Conservation (phyloP, 257 asterid species). For the Craterostigma plantagineum region DNA sequence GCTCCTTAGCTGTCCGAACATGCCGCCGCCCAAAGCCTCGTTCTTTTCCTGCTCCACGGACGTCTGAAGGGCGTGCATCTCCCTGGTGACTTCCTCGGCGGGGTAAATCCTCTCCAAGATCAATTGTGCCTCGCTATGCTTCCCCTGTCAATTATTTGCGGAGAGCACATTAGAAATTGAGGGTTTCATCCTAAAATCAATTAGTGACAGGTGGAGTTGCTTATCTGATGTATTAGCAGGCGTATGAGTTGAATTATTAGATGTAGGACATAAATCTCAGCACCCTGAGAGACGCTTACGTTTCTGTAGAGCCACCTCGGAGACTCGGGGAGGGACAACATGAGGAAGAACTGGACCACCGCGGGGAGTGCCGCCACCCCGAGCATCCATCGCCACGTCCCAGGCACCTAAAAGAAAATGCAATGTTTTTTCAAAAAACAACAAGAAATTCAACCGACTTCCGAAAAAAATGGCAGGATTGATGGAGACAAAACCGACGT, state of each 20-base stretch:
- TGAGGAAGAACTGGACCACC: slow-evolving; percentile 35
- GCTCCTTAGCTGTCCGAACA: slow-evolving; percentile 14
- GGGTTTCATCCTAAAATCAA: too few species aligned
- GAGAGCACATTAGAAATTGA: too few species aligned
- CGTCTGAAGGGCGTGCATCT: slow-evolving; percentile 31
- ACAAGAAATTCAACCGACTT: not conserved
- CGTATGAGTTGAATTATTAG: too few species aligned
- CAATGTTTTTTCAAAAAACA: too few species aligned
- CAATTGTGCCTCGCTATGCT: slow-evolving; percentile 36
- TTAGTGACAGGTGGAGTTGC: too few species aligned
- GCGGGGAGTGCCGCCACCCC: slow-evolving; percentile 69
- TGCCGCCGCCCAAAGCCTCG: slow-evolving; percentile 12
- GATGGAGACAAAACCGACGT: slow-evolving; percentile 15
- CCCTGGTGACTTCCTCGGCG: slow-evolving; percentile 34
- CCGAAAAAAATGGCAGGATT: too few species aligned
- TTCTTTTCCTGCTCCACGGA: slow-evolving; percentile 46
- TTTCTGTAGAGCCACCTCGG: slow-evolving; percentile 61
- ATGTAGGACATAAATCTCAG: too few species aligned
- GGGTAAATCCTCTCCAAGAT: slow-evolving; percentile 52
- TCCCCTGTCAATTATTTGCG: slow-evolving; percentile 15
- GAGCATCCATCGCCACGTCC: slow-evolving; percentile 81
- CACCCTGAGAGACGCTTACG: slow-evolving; percentile 10
- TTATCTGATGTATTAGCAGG: too few species aligned
- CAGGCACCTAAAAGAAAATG: slow-evolving; percentile 16
- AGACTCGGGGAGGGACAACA: slow-evolving; percentile 65